Percentiles rank a stretch among this genome's conserved stretches.
phyloP scores from a whole-genome alignment of 177 flowering plant genomes.

The Vitis hybrid region DNA sequence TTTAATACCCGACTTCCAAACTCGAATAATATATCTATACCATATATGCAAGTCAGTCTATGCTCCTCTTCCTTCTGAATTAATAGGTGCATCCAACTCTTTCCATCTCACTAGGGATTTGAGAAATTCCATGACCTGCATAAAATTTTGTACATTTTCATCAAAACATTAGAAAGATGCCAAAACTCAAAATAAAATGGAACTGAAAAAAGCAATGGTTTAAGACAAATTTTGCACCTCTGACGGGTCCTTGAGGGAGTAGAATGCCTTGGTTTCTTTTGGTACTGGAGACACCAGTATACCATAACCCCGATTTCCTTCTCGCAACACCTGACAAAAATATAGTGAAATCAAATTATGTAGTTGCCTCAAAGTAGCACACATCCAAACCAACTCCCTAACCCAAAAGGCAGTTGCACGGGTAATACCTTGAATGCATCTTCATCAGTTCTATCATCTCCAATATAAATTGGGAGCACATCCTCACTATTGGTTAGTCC shows the following conservation, averaged over 20 bases:
- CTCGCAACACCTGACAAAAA: slow-evolving; percentile 40
- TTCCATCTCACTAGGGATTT: slow-evolving; percentile 49
- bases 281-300: slow-evolving; percentile 56
- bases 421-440: slow-evolving; percentile 71
- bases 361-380: background rate
- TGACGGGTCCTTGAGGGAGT: slow-evolving; percentile 58
- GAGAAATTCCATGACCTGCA: slow-evolving; percentile 63
- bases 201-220: background rate
- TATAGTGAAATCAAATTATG: background rate
- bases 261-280: slow-evolving; percentile 59
- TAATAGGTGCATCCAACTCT: slow-evolving; percentile 16
- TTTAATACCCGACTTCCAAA: background rate
- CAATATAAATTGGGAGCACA: slow-evolving; percentile 66
- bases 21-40: background rate
- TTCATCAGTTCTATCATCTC: slow-evolving; percentile 74
- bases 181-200: background rate
- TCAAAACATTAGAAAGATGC: background rate
- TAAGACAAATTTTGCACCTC: slow-evolving; percentile 37
- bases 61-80: slow-evolving; percentile 1
- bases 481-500: slow-evolving; percentile 41
- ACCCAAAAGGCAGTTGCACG: background rate
- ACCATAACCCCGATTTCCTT: slow-evolving; percentile 51
- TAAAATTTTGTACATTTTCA: background rate
- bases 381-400: background rate
- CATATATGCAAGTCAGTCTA: background rate